Evolutionary conservation across 2,329 filamentous ascomycete genomes (phyloP), one percentile per base, ranked within the genome.

Genomic region (Colletotrichum lindemuthianum): DNA sequence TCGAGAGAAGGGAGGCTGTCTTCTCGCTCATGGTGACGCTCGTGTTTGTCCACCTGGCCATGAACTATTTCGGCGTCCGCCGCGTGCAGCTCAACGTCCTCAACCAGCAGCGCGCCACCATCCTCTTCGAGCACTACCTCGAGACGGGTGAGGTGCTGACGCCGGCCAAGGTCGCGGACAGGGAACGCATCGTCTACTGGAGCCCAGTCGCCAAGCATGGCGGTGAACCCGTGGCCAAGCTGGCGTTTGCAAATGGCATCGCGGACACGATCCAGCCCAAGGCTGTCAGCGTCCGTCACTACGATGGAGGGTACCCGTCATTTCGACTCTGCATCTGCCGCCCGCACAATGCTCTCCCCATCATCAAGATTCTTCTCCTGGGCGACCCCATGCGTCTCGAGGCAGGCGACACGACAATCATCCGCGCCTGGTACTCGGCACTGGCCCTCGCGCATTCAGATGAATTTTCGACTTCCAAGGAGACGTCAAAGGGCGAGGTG

Each of bases 21-120:
- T 94, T 93, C 87, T 81, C 80, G 50, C 82, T 90, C 61, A 88
- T 97, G 78, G 77, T 94, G 1, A 67, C 87, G 3, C 85, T 98
- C 16, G 85, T 97, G 13, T 81, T 87, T 11, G 80, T 92, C 7
- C 96, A 98, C 76, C 84, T 98, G 7, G 86, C 84, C 73, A 93
- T 91, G 70, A 98, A 98, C 76, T 95, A 96, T 76, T 84, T 88
- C 39, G 96, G 93, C 45, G 95, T 99, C 6, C 85, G 90, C 67
- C 85, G 91, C 52, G 94, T 99, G 13, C 89, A 88, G 73, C 92
- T 98, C 89, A 86, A 86, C 43, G 92, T 88, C 7, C 82, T 98
- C 40, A 98, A 97, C 77, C 86, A 92, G 24, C 94, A 98, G 76
- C 87, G 96, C 40, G 92, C 93, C 2, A 92, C 90, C 51, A 88